Base-by-base conservation (phyloP, 768 basidiomycete species). In the Lactarius pseudohatsudake region DNA sequence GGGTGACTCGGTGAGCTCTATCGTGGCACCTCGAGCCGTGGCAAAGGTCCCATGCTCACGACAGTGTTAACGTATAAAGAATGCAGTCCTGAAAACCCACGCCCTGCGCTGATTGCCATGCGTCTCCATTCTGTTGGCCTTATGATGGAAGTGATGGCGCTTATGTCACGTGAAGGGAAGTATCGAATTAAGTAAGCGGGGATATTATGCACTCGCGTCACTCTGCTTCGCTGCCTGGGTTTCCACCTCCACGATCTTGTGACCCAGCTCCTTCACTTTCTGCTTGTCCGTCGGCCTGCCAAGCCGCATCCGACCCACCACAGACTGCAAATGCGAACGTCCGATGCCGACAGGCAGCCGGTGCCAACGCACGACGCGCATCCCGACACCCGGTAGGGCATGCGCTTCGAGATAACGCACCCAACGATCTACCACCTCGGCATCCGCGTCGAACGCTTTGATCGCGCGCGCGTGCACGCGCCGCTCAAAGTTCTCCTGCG, bases 401-500 rank as follows among this genome's bases (percentile, higher is more conserved):
- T 98, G 88, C 69, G 80, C 80, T 71, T 86, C 78, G 45, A 98
- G 75, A 73, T 96, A 98, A 70, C 82, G 78, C 61, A 93, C 77
- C 92, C 91, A 97, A 66, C 85, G 81, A 34, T 90, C 85, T 13
- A 98, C 81, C 6, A 93, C 87, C 70, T 88, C 86, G 3, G 84
- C 79, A 72, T 95, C 83, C 20, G 94, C 86, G 76, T 98, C 96
- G 83, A 85, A 98, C 0, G 94, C 91, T 77, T 94, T 96, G 78
- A 98, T 86, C 45, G 84, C 84, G 13, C 96, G 85, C 73, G 91
- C 92, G 74, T 96, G 91, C 61, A 89, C 87, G 72, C 81, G 84
- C 32, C 92, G 81, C 75, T 94, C 90, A 75, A 96, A 98, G 77
- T 98, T 98, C 80, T 98, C 95, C 77, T 98, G 95, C 20, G 84